Percentiles rank a stretch among this genome's conserved stretches.
Conservation (phyloP, 306 rosid species). For the Cicer judaicum region DNA sequence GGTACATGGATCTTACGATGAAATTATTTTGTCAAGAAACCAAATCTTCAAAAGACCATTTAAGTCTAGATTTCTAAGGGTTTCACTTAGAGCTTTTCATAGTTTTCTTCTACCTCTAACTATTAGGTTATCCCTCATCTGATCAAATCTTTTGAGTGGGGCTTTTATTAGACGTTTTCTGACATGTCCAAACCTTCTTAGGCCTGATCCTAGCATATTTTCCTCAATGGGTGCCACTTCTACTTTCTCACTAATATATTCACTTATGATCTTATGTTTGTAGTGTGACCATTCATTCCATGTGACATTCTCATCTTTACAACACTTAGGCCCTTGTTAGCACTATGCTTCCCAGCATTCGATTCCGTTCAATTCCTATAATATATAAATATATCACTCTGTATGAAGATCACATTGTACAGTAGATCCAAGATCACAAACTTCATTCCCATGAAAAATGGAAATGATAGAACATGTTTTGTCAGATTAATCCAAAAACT, state of each 20-base stretch:
- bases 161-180: background rate
- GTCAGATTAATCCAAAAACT: background rate
- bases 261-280: constrained; percentile 1
- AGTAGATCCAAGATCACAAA: constrained; percentile 2
- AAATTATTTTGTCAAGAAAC: background rate
- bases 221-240: background rate
- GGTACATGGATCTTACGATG: background rate
- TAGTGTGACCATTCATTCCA: background rate
- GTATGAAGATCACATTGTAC: background rate
- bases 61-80: constrained; percentile 4
- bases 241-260: background rate
- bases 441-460: background rate
- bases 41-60: background rate
- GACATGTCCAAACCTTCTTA: background rate
- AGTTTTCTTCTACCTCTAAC: background rate
- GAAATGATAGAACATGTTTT: background rate
- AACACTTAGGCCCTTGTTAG: background rate
- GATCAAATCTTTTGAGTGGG: background rate
- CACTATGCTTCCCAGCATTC: background rate
- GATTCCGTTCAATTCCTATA: background rate
- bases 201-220: background rate
- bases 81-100: background rate
- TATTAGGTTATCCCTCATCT: background rate
- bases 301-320: background rate
- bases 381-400: too few species aligned